Percentiles rank a stretch among this genome's conserved stretches.
Conservation (phyloP, 345 rosid species). For the Conringia planisiliqua region DNA sequence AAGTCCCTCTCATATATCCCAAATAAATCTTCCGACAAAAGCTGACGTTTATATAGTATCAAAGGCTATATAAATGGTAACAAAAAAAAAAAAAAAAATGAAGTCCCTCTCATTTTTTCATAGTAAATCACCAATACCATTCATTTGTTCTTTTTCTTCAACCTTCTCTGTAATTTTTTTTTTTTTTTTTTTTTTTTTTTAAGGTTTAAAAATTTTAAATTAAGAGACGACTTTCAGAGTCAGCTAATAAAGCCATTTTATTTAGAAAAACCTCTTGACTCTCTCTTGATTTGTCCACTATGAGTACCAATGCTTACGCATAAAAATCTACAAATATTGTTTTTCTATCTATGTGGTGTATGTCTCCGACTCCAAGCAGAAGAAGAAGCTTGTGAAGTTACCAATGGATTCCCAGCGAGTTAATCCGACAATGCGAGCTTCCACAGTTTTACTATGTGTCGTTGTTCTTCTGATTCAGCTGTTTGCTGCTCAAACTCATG, state of each 20-base stretch:
- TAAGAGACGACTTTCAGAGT: background rate
- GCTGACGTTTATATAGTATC: background rate
- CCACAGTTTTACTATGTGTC: constrained; percentile 5
- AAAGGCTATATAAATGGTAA: background rate
- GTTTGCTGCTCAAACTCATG: no score
- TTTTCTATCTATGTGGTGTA: background rate
- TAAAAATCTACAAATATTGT: background rate
- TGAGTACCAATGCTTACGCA: background rate
- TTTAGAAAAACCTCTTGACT: background rate
- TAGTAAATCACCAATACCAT: background rate
- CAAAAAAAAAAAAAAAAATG: background rate
- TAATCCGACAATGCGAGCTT: background rate
- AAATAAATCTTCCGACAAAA: background rate
- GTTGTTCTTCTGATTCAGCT: constrained; percentile 18
- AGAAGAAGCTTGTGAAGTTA: background rate
- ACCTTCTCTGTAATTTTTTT: background rate
- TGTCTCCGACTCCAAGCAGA: background rate
- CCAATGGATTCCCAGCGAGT: background rate
- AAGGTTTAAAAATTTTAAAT: background rate
- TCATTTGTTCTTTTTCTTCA: background rate
- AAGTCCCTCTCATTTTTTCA: no score
- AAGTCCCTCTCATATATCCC: background rate
- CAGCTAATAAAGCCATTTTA: background rate
- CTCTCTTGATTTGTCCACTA: background rate
- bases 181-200: no score